phyloP scores from a whole-genome alignment of 441 rosid genomes.

The Croton laevigatus region DNA sequence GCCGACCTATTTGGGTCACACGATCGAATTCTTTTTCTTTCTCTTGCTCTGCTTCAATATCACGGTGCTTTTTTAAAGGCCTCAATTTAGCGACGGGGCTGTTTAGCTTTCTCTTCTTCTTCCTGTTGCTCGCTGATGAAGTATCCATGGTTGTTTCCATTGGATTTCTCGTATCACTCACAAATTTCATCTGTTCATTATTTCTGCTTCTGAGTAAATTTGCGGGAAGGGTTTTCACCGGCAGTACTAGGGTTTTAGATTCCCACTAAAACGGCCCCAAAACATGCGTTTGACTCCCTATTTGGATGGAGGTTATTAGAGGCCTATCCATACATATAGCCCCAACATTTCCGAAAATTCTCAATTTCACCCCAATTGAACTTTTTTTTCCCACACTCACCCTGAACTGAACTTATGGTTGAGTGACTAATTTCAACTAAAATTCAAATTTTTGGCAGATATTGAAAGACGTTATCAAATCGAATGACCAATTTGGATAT shows the following conservation, averaged over 20 bases:
- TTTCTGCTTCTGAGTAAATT: neutral
- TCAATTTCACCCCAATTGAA: too few species aligned
- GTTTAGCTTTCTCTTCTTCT: slow-evolving; percentile 41
- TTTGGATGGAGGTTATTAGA: too few species aligned
- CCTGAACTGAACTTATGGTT: too few species aligned
- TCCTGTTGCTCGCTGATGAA: slow-evolving; percentile 28
- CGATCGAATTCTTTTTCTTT: slow-evolving; percentile 20
- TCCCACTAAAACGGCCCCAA: neutral
- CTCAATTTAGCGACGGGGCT: slow-evolving; percentile 23
- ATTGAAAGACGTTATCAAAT: too few species aligned
- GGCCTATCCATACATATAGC: too few species aligned
- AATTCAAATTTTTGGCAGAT: too few species aligned
- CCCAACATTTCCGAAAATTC: too few species aligned
- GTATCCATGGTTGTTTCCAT: slow-evolving; percentile 30
- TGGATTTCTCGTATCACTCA: neutral
- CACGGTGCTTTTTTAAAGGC: slow-evolving; percentile 30
- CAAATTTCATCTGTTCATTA: neutral
- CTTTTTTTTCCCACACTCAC: too few species aligned
- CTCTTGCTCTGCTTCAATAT: slow-evolving; percentile 27
- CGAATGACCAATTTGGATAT: too few species aligned
- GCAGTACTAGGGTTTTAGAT: slow-evolving; percentile 4
- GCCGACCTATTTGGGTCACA: slow-evolving; percentile 33
- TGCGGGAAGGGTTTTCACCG: slow-evolving; percentile 4
- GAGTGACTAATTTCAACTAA: too few species aligned
- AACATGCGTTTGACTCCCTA: neutral